These are phyloP conservation scores for Phyllosticta capitalensis DNA, from an alignment of 2,329 filamentous ascomycete genomes.

Conservation along the genomic window DNA sequence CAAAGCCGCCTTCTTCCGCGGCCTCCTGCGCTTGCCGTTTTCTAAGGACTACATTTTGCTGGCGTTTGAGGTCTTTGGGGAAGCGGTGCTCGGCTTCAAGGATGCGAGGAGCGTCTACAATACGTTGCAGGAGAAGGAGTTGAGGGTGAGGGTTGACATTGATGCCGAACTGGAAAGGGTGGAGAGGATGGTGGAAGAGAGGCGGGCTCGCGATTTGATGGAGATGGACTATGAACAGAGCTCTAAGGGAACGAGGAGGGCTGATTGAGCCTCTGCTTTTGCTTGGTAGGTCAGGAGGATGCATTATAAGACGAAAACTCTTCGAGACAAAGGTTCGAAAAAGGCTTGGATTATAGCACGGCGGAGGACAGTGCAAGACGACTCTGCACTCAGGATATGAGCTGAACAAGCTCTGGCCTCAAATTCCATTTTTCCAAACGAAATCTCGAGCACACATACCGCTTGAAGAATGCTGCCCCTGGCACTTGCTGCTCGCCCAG, in stretches of 20 bases:
- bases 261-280: not conserved
- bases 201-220: not conserved
- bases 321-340: no score
- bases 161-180: constrained; percentile 25
- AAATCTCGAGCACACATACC: no score
- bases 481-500: no score
- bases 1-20: constrained; percentile 46
- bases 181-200: not conserved
- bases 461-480: no score
- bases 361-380: no score
- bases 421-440: no score
- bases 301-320: no score
- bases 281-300: not conserved
- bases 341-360: no score
- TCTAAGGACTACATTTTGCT: constrained; percentile 50
- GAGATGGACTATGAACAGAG: not conserved
- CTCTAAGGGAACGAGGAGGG: not conserved
- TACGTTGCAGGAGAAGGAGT: constrained; percentile 51
- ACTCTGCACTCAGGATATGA: no score
- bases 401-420: no score
- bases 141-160: constrained; percentile 49
- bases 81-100: constrained; percentile 28
- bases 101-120: constrained; percentile 47
- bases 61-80: constrained; percentile 39
- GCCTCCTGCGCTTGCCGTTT: constrained; percentile 52